Conservation (phyloP, 805 yeast genomes). For the Limtongia smithiae region DNA sequence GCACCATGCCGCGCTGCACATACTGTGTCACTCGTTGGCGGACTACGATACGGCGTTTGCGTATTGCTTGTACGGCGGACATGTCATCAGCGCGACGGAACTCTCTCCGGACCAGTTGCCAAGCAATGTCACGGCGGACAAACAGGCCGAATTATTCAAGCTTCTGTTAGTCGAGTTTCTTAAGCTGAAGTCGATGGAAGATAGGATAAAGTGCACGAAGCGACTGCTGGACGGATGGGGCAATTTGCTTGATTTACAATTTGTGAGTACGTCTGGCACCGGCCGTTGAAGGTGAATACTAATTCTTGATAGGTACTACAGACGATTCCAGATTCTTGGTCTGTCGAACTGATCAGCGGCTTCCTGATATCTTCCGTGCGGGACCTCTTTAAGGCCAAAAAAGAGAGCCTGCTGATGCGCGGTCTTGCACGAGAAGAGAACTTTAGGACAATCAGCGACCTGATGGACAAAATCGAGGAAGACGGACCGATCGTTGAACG, state of each 20-base stretch:
- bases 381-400: constrained; percentile 18
- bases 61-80: constrained; percentile 35
- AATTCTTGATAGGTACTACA: constrained; percentile 23
- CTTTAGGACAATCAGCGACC: constrained; percentile 22
- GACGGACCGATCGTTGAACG: constrained; percentile 28
- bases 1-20: constrained; percentile 36
- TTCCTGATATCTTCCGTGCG: constrained; percentile 30
- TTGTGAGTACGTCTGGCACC: constrained; percentile 15
- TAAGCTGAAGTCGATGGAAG: constrained; percentile 26
- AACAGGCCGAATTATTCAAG: constrained; percentile 32
- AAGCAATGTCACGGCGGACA: constrained; percentile 15
- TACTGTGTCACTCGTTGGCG: constrained; percentile 34
- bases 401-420: constrained; percentile 25
- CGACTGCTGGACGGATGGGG: constrained; percentile 35
- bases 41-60: constrained; percentile 39
- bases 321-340: constrained; percentile 36
- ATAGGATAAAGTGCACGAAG: constrained; percentile 30
- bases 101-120: constrained; percentile 4
- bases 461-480: constrained; percentile 25
- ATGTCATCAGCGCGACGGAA: constrained; percentile 24
- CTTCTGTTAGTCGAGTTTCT: constrained; percentile 33
- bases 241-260: constrained; percentile 31
- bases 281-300: not conserved
- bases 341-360: constrained; percentile 34
- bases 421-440: constrained; percentile 30